Conservation (phyloP, 2,329 filamentous ascomycete genomes). For the Talaromyces sp. region DNA sequence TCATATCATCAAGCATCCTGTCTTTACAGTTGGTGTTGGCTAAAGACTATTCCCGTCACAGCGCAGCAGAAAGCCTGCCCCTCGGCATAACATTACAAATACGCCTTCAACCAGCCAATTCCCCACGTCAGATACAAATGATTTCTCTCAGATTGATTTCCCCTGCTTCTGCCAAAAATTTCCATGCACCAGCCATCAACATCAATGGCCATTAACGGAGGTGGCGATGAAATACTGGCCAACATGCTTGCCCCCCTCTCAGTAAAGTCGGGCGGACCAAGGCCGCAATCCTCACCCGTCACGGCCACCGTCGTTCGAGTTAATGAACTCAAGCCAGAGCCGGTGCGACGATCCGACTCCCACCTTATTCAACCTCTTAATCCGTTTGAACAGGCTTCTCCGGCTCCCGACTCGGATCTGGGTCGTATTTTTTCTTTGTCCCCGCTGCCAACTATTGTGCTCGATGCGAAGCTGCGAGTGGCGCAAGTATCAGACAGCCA, state of each 20-base stretch:
- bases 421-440: slow-evolving; percentile 25
- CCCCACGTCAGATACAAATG: not conserved
- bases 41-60: not conserved
- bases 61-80: not conserved
- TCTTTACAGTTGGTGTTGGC: not conserved
- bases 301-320: not conserved
- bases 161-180: not conserved
- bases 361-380: slow-evolving; percentile 1
- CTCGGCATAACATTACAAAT: not conserved
- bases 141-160: not conserved
- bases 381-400: slow-evolving; percentile 2
- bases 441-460: slow-evolving; percentile 36
- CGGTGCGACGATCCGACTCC: not conserved
- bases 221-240: slow-evolving; percentile 4
- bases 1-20: not conserved
- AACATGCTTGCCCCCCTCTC: slow-evolving; percentile 3
- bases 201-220: not conserved
- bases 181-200: not conserved
- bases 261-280: not conserved
- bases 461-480: slow-evolving; percentile 34
- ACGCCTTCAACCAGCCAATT: not conserved
- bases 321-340: not conserved
- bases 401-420: slow-evolving; percentile 14
- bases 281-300: not conserved
- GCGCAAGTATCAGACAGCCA: slow-evolving; percentile 44